Percentiles rank a stretch among this genome's conserved stretches.
These are phyloP conservation scores for Secale cereale DNA, from an alignment of 176 grass and related monocot genomes.

Conservation along the genomic window DNA sequence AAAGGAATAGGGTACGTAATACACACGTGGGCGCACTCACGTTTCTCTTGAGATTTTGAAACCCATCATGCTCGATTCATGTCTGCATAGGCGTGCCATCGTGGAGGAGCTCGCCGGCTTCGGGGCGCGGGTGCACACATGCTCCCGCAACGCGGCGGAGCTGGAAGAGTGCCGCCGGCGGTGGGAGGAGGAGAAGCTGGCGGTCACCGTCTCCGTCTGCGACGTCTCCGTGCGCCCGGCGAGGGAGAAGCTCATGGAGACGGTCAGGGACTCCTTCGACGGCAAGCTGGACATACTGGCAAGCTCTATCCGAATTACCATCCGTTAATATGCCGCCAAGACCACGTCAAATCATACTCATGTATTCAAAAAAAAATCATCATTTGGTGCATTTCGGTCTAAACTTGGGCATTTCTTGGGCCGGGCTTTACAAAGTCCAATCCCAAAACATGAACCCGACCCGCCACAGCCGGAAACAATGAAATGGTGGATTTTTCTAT, in stretches of 20 bases:
- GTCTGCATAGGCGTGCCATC: not conserved
- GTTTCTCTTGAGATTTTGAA: not conserved
- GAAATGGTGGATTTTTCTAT: too few species aligned
- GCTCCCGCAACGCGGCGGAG: conserved; percentile 24
- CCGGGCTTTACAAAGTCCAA: too few species aligned
- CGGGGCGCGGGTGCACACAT: conserved; percentile 45
- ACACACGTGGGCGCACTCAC: too few species aligned
- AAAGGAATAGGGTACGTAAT: not conserved
- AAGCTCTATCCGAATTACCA: not conserved
- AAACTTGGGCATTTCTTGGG: too few species aligned
- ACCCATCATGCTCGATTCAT: not conserved
- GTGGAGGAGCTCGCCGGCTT: conserved; percentile 38
- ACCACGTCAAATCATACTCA: too few species aligned
- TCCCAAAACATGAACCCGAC: too few species aligned
- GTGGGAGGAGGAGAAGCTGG: conserved; percentile 10
- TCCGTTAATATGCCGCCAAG: too few species aligned
- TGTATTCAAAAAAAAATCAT: too few species aligned
- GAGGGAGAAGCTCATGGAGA: conserved; percentile 17
- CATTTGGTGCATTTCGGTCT: too few species aligned
- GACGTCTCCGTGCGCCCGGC: conserved; percentile 12
- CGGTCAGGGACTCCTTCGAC: not conserved
- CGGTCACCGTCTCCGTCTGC: conserved; percentile 35
- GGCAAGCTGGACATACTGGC: conserved; percentile 48
- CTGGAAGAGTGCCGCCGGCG: conserved; percentile 2
- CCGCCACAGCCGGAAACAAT: too few species aligned